Evolutionary conservation across 768 basidiomycete genomes (phyloP).

Genomic region (Russula sp.): DNA sequence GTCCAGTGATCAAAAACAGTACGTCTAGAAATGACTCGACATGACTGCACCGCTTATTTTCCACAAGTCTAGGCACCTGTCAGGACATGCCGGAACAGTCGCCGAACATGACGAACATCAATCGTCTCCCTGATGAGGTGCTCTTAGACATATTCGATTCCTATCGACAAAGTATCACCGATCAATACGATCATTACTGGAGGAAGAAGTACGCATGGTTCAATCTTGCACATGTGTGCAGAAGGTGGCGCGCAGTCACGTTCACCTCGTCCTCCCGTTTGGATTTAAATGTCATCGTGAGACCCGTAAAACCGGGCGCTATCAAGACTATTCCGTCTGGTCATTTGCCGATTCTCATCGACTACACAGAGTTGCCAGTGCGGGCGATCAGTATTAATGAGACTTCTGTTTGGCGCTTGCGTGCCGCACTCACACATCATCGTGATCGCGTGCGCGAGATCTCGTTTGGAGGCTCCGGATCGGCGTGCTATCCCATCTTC

Average conservation of each 20-base stretch:
- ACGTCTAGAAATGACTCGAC: not conserved
- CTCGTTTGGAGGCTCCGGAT: not conserved
- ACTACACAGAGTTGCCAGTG: not conserved
- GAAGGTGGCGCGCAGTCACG: not conserved
- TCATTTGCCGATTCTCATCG: constrained; percentile 6
- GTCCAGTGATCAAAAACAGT: too few relatives aligned
- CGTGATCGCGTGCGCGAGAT: constrained; percentile 1
- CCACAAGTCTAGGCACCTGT: too few relatives aligned
- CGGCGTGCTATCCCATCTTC: accelerated
- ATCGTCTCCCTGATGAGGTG: not conserved
- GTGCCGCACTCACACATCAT: not conserved
- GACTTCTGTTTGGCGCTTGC: not conserved
- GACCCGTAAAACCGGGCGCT: not conserved
- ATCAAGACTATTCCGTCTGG: not conserved
- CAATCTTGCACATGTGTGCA: constrained; percentile 14
- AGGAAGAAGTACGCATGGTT: constrained; percentile 29
- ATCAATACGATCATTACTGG: not conserved
- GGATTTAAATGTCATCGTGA: not conserved
- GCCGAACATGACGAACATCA: too few relatives aligned
- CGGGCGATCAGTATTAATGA: too few relatives aligned
- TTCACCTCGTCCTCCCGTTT: constrained; percentile 3
- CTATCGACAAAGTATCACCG: not conserved
- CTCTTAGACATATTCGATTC: not conserved
- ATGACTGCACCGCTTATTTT: not conserved
- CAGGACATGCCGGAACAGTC: too few relatives aligned